Conservation (phyloP, 139 green algal species). For the Picochlorum sp. region DNA sequence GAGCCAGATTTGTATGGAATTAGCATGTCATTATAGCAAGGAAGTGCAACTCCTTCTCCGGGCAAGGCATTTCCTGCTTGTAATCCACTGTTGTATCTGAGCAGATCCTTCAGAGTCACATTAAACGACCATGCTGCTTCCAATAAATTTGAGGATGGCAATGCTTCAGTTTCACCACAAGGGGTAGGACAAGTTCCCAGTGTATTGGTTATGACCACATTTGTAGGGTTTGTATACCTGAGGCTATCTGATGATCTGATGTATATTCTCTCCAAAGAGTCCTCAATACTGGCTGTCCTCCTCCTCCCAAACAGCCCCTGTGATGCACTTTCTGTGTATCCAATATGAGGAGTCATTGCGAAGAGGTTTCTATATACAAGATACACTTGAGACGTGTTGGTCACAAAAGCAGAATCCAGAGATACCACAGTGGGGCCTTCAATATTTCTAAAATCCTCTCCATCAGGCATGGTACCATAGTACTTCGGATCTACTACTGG, state of each 20-base stretch:
- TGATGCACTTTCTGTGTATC: too few species aligned
- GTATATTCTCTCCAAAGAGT: background rate
- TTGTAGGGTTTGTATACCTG: background rate
- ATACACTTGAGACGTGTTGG: constrained; percentile 6
- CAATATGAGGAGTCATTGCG: background rate
- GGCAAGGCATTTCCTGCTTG: background rate
- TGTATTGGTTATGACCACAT: constrained; percentile 29
- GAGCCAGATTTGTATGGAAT: background rate
- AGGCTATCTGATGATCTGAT: background rate
- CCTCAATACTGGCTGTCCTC: too few species aligned
- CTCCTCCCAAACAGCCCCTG: too few species aligned
- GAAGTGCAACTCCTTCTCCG: constrained; percentile 5
- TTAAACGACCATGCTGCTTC: constrained; percentile 18
- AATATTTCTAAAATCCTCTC: background rate
- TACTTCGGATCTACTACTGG: constrained; percentile 7
- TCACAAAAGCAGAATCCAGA: background rate
- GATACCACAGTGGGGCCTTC: background rate
- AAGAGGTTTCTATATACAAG: constrained; percentile 12
- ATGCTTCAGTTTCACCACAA: constrained; percentile 4
- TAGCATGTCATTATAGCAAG: constrained; percentile 14
- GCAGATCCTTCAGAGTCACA: constrained; percentile 21
- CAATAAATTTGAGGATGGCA: constrained; percentile 21
- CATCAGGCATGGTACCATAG: background rate
- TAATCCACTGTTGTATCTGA: constrained; percentile 14
- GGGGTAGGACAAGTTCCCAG: constrained; percentile 17